Base-by-base conservation (phyloP, 2,329 filamentous ascomycete species). In the Teratosphaeria viscida region DNA sequence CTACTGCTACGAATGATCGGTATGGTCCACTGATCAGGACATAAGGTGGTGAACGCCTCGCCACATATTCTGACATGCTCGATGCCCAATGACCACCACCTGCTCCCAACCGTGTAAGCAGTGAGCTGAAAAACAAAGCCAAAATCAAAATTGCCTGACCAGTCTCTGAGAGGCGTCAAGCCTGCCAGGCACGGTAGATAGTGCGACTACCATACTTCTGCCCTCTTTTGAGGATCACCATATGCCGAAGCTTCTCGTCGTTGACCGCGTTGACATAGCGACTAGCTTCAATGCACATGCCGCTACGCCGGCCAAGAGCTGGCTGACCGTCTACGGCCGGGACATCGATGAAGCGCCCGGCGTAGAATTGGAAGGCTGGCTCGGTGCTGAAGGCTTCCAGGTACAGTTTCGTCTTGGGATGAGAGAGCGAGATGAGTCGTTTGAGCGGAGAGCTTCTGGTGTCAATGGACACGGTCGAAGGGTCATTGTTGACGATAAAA, bases 351-450 rank as follows among this genome's bases (percentile, higher is more conserved):
- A 85, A 87, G 70, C 89, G 87, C 64, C 92, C 94, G 0, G 91
- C 95, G 76, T 97, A 97, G 77, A 96, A 95, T 74, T 97, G 92
- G 80, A 96, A 97, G 0, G 90, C 89, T 0, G 94, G 94, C 78
- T 97, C 92, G 0, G 92, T 97, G 78, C 89, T 94, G 69, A 85
- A 79, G 5, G 96, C 87, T 74, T 96, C 89, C 56, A 97, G 84
- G 72, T 95, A 87, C 65, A 96, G 81, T 63, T 85, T 84, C 32
- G 85, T 87, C 56, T 78, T 79, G 5, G 90, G 84, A 73, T 96
- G 90, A 73, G 82, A 82, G 60, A 94, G 88, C 27, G 82, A 78
- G 54, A 89, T 83, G 54, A 92, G 83, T 61, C 82, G 84, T 60
- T 79, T 81, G 47, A 96, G 78, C 0, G 88, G 82, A 59, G 76